Conservation (phyloP, 805 yeast genomes). For the Kluyveromyces starmeri region DNA sequence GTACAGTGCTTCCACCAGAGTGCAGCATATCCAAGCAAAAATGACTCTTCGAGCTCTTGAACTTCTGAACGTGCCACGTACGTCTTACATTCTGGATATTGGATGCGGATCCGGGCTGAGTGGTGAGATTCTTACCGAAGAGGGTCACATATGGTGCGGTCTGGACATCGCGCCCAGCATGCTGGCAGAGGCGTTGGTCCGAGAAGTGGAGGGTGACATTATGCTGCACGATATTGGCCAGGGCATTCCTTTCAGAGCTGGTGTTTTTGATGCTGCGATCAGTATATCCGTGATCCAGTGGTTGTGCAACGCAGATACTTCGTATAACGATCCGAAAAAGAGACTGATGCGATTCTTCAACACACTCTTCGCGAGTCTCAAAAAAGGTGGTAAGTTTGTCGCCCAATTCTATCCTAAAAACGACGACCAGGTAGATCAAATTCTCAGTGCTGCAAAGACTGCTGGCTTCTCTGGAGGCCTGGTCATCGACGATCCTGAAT, state of each 20-base stretch:
- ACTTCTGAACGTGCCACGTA: slow-evolving; percentile 60
- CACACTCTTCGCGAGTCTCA: slow-evolving; percentile 75
- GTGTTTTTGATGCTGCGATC: slow-evolving; percentile 93
- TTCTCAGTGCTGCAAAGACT: slow-evolving; percentile 76
- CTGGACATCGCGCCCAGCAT: slow-evolving; percentile 94
- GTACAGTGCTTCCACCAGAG: slow-evolving; percentile 90
- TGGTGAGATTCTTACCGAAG: slow-evolving; percentile 90
- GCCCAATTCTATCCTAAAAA: slow-evolving; percentile 95
- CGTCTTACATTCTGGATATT: slow-evolving; percentile 71
- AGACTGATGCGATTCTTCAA: slow-evolving; percentile 78
- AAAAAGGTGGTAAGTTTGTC: slow-evolving; percentile 93
- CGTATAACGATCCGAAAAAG: slow-evolving; percentile 72
- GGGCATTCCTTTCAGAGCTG: slow-evolving; percentile 93
- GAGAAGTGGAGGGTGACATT: slow-evolving; percentile 90
- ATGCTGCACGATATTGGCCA: slow-evolving; percentile 87
- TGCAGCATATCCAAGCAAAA: slow-evolving; percentile 95
- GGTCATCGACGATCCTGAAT: slow-evolving; percentile 88
- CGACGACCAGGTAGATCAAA: slow-evolving; percentile 73
- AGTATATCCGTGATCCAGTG: slow-evolving; percentile 94
- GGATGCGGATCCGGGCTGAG: slow-evolving; percentile 97
- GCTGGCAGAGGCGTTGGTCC: slow-evolving; percentile 88
- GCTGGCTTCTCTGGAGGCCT: slow-evolving; percentile 96
- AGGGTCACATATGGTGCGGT: slow-evolving; percentile 91
- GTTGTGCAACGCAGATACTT: slow-evolving; percentile 92
- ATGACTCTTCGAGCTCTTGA: slow-evolving; percentile 95